A percentile compares a stretch with the other conserved stretches of the same genome.
Conservation (phyloP, 768 basidiomycete genomes). For the Hericium erinaceus region DNA sequence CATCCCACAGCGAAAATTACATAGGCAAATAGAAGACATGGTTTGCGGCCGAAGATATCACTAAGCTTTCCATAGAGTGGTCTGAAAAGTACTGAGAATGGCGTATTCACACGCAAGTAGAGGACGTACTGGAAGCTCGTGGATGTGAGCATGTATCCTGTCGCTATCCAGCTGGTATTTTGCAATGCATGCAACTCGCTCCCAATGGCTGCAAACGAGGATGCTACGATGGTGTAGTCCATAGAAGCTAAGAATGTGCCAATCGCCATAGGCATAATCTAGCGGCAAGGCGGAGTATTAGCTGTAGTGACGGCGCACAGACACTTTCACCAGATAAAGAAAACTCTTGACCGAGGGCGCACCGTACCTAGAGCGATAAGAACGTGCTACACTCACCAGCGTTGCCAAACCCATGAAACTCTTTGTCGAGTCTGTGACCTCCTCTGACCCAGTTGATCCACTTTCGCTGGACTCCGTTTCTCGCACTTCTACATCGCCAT, state of each 20-base stretch:
- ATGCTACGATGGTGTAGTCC: constrained; percentile 25
- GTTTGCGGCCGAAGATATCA: constrained; percentile 57
- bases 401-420: not conserved
- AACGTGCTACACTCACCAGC: not conserved
- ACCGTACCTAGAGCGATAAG: no score
- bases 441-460: not conserved
- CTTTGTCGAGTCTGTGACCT: not conserved
- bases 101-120: not conserved
- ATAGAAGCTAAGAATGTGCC: constrained; percentile 25
- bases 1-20: constrained; percentile 44
- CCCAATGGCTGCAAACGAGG: constrained; percentile 25
- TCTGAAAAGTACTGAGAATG: constrained; percentile 21
- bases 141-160: constrained; percentile 50
- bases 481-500: not conserved
- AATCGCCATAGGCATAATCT: constrained; percentile 23
- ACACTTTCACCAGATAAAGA: no score
- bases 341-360: no score
- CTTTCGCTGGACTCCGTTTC: not conserved
- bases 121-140: constrained; percentile 49
- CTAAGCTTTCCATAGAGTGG: constrained; percentile 55
- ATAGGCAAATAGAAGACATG: constrained; percentile 48
- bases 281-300: not conserved
- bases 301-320: not conserved
- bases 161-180: constrained; percentile 60
- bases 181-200: constrained; percentile 52